Conservation (phyloP, 2,329 filamentous ascomycete species). For the Trichoderma semiorbis region DNA sequence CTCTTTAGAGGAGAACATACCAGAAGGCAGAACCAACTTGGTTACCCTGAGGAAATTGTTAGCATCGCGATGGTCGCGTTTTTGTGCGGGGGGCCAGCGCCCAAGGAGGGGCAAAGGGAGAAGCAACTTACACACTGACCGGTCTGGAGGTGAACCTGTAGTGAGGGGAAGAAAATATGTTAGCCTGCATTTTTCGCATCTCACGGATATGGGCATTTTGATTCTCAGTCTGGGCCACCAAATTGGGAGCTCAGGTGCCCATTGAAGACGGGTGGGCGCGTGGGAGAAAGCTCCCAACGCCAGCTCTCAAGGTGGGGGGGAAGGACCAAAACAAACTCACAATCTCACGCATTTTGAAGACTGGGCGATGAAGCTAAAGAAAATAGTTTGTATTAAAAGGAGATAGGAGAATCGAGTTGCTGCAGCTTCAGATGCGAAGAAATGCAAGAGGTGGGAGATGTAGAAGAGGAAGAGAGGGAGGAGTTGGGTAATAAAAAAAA, state of each 20-base stretch:
- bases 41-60: constrained; percentile 71
- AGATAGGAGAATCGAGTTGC: constrained; percentile 8
- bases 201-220: neutral
- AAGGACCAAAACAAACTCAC: constrained; percentile 14
- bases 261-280: constrained; percentile 9
- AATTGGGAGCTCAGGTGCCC: neutral
- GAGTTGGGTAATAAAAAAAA: constrained; percentile 15
- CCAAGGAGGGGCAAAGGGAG: constrained; percentile 16
- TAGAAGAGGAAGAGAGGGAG: neutral
- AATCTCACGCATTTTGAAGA: constrained; percentile 21
- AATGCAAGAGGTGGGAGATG: constrained; percentile 9
- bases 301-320: neutral
- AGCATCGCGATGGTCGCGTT: constrained; percentile 28
- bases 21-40: constrained; percentile 99
- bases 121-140: constrained; percentile 84
- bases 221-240: neutral
- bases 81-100: constrained; percentile 1
- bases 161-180: constrained; percentile 25
- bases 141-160: constrained; percentile 97
- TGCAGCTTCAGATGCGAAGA: constrained; percentile 10
- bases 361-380: constrained; percentile 8
- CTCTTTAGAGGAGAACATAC: constrained; percentile 11
- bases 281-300: constrained; percentile 2
- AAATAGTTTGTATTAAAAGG: constrained; percentile 3
- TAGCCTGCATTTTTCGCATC: neutral